A percentile compares a stretch with the other conserved stretches of the same genome.
Evolutionary conservation across 2,329 filamentous ascomycete species (phyloP).

Genomic region (Calonectria hongkongensis): DNA sequence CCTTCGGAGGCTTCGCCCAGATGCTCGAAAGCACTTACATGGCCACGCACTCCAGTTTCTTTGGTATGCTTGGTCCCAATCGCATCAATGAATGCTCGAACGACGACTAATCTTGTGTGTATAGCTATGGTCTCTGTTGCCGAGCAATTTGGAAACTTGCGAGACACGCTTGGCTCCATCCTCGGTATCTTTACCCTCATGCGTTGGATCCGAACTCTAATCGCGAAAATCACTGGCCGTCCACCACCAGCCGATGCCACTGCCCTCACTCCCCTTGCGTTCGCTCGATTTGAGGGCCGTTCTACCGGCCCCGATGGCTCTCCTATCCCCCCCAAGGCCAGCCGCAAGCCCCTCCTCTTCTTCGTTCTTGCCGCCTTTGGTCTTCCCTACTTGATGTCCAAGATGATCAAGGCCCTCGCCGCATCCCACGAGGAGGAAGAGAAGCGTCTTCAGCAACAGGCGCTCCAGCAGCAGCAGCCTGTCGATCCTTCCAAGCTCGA

Average conservation of each 20-base stretch:
- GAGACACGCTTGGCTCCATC: slow-evolving; percentile 93
- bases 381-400: slow-evolving; percentile 96
- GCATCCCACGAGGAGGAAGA: slow-evolving; percentile 90
- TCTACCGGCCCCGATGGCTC: slow-evolving; percentile 76
- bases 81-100: background rate
- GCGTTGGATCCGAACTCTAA: slow-evolving; percentile 92
- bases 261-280: slow-evolving; percentile 91
- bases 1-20: slow-evolving; percentile 97
- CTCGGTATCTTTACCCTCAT: slow-evolving; percentile 97
- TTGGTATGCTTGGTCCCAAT: slow-evolving; percentile 77
- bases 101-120: slow-evolving; percentile 35
- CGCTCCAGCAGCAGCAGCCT: slow-evolving; percentile 70
- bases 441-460: slow-evolving; percentile 70
- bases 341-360: slow-evolving; percentile 96
- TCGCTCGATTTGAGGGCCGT: slow-evolving; percentile 90
- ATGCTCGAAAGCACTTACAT: slow-evolving; percentile 99
- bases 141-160: slow-evolving; percentile 95
- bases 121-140: slow-evolving; percentile 98
- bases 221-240: slow-evolving; percentile 94
- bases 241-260: slow-evolving; percentile 91
- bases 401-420: slow-evolving; percentile 91
- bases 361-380: slow-evolving; percentile 97
- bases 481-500: slow-evolving; percentile 94
- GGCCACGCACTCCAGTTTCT: slow-evolving; percentile 99
- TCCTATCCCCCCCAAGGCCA: slow-evolving; percentile 81